Evolutionary conservation across 805 yeast species (phyloP).

Genomic region (Yamadazyma sp.): DNA sequence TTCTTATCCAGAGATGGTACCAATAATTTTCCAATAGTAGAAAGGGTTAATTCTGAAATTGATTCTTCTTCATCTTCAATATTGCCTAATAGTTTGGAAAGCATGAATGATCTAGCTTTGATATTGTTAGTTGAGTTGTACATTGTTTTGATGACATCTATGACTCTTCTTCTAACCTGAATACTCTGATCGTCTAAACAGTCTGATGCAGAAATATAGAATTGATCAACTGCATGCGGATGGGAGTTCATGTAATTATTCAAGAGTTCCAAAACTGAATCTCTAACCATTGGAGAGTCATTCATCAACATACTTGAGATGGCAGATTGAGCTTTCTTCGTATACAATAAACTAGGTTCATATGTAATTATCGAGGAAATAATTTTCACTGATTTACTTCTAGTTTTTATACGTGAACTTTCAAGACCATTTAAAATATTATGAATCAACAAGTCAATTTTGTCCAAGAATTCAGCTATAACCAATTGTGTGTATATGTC

Average conservation of each 20-base stretch:
- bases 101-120: slow-evolving; percentile 37
- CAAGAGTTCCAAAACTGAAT: slow-evolving; percentile 70
- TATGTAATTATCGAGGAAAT: slow-evolving; percentile 52
- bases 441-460: neutral
- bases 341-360: slow-evolving; percentile 49
- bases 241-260: slow-evolving; percentile 43
- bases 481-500: no score
- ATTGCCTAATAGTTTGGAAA: slow-evolving; percentile 51
- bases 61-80: slow-evolving; percentile 71
- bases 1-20: neutral
- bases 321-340: slow-evolving; percentile 49
- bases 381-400: slow-evolving; percentile 61
- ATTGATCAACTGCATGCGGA: slow-evolving; percentile 46
- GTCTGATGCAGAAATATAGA: slow-evolving; percentile 47
- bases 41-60: neutral
- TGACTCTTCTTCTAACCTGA: slow-evolving; percentile 60
- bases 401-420: slow-evolving; percentile 28
- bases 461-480: neutral
- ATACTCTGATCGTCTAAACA: slow-evolving; percentile 58
- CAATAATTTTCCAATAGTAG: slow-evolving; percentile 1
- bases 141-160: slow-evolving; percentile 49
- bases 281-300: slow-evolving; percentile 68
- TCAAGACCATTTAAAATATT: slow-evolving; percentile 16
- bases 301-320: slow-evolving; percentile 54
- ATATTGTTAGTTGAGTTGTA: slow-evolving; percentile 31